Base-by-base conservation (phyloP, 768 basidiomycete species). In the Pleurotus djamor region DNA sequence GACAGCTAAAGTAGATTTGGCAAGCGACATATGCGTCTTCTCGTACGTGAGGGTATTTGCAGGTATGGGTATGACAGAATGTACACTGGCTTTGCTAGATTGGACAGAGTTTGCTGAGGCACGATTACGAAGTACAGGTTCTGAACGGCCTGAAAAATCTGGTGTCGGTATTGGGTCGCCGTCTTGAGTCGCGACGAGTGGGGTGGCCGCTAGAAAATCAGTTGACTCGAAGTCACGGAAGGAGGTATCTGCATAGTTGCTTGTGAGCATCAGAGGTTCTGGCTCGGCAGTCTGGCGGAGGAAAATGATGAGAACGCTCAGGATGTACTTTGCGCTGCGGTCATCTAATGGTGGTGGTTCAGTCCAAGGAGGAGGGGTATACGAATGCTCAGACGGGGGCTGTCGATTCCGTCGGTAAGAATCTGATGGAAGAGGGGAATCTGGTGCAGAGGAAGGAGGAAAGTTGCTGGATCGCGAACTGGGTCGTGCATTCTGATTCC, bases 241-340 rank as follows among this genome's bases (percentile, higher is more conserved):
- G 0, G 80, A 78, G 12, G 86, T 79, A 50, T 88, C 81, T 41
- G 87, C 83, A 17, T 81, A 85, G 35, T 83, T 77, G 63, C 80
- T 85, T 17, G 84, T 83, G 16, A 84, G 80, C 67, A 83, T 74
- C 16, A 77, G 67, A 14, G 84, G 84, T 14, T 89, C 86, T 17
- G 79, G 71, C 36, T 81, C 75, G 0, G 84, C 77, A 0, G 89
- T 88, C 68, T 92, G 87, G 14, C 91, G 83, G 37, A 94, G 80
- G 69, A 91, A 92, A n/a, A 88, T 73, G 14, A 92, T 82, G 84
- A 95, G 87, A 47, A 94, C 87, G 68, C 86, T 87, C 56, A 95
- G 76, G 48, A 94, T 80, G 69, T 94, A 93, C 69, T 82, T 85
- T 28, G 91, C 92, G 64, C 91, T 88, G 37, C 80, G 79, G 61